Evolutionary conservation across 805 yeast species (phyloP).

Genomic region (Jamesozyma lodderae): DNA sequence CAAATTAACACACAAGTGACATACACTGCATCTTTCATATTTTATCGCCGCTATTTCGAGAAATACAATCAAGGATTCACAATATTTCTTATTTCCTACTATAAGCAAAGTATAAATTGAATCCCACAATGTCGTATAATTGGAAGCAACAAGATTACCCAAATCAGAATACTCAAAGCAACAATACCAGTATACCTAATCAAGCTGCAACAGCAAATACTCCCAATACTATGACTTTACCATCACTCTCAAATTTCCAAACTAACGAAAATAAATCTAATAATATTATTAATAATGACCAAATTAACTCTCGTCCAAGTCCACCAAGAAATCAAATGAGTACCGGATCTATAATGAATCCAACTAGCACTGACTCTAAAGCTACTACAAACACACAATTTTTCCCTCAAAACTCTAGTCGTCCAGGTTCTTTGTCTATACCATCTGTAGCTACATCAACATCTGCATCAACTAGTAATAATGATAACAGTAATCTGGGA

Average conservation of each 20-base stretch:
- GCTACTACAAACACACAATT: too few relatives aligned
- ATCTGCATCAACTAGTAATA: constrained; percentile 7
- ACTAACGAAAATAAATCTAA: too few relatives aligned
- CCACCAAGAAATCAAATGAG: constrained; percentile 16
- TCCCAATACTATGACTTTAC: constrained; percentile 5
- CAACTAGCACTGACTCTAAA: too few relatives aligned
- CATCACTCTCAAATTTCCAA: constrained; percentile 8
- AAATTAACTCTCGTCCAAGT: constrained; percentile 1
- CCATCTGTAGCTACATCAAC: not conserved
- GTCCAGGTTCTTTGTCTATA: not conserved
- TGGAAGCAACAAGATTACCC: not conserved
- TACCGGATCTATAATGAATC: constrained; percentile 18
- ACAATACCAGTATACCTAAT: constrained; percentile 4
- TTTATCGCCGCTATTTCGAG: too few relatives aligned
- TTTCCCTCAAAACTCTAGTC: not conserved
- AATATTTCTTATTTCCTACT: too few relatives aligned
- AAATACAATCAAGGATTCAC: too few relatives aligned
- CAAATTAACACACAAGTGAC: too few relatives aligned
- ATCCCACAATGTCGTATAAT: not conserved
- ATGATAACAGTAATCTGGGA: too few relatives aligned
- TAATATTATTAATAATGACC: not conserved
- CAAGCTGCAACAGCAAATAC: not conserved
- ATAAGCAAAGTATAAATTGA: too few relatives aligned
- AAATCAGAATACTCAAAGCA: not conserved
- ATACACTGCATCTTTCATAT: too few relatives aligned